Conservation (phyloP, 139 green algal species). For the Closterium sp. region DNA sequence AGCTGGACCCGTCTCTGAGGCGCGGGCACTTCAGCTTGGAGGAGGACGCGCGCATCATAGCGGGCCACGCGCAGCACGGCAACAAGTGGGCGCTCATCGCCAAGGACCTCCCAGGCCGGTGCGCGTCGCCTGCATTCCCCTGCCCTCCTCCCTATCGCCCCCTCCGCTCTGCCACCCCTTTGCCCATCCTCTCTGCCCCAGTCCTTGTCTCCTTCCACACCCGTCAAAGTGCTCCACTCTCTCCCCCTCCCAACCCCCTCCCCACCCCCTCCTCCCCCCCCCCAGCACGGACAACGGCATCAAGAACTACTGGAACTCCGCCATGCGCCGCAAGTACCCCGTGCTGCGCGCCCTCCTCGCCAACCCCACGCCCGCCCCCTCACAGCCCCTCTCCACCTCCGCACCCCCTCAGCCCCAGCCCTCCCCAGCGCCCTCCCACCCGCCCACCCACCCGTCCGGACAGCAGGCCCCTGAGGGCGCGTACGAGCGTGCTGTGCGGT, state of each 20-base stretch:
- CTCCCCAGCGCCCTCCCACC: background rate
- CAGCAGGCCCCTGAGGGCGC: background rate
- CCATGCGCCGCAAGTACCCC: conserved; percentile 38
- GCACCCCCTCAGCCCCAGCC: background rate
- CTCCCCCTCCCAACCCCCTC: no score
- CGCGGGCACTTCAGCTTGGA: background rate
- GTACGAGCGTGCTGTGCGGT: background rate
- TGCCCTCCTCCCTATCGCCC: background rate
- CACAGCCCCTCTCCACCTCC: background rate
- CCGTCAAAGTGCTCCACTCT: no score
- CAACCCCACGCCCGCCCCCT: no score
- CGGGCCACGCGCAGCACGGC: conserved; percentile 58
- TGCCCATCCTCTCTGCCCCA: no score
- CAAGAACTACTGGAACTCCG: conserved; percentile 82
- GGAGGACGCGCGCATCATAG: conserved; percentile 21
- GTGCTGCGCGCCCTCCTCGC: background rate
- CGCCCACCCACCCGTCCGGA: no score
- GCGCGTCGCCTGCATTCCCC: background rate
- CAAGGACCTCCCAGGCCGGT: conserved; percentile 68
- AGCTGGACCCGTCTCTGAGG: conserved; percentile 15
- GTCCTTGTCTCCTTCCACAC: no score
- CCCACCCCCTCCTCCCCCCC: no score
- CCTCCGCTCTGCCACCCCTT: no score
- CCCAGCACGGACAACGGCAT: conserved; percentile 78
- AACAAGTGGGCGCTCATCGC: conserved; percentile 79